Evolutionary conservation across 164 flowering plant species (phyloP), one percentile per base, ranked within the genome.

Genomic region (Annona cherimola): DNA sequence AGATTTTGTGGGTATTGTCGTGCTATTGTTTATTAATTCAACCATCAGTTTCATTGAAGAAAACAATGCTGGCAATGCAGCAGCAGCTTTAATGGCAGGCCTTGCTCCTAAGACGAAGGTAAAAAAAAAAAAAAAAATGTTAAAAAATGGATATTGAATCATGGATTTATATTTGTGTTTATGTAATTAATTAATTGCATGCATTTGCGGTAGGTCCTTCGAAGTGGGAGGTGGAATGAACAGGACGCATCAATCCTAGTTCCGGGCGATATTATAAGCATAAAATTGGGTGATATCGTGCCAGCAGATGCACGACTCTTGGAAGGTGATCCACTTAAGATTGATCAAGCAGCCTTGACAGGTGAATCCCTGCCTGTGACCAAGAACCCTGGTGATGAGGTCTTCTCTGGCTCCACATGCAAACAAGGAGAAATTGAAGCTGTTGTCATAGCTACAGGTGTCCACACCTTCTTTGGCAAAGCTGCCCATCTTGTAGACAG

Each of bases 381-480:
- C 8, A 92, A 83, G 81, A 59, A 85, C 64, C 93, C 94, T 0
- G 94, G 93, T 0, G 84, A 86, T 16, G 88, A 68, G 66, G 87
- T 92, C 11, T 90, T 85, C 85, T 92, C 96, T 3, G 98, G 98
- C 41, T 93, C 98, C 44, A 93, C 96, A 26, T 90, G 96, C 81
- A 93, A 93, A 78, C 98, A 93, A 78, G 98, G 98, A 73, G 98
- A 93, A 76, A 86, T 92, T 46, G 96, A 92, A 79, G 97, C 96
- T 7, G 79, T 92, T 60, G 94, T 92, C 41, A 90, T 90, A 57
- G 96, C 96, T 74, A 93, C 98, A 45, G 98, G 98, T 42, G 93
- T 93, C 76, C 90, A 86, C 76, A 89, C 96, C 79, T 90, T 92
- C 85, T 90, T 93, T 67, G 98, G 96, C 59, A 93, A 90, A 83